phyloP scores from a whole-genome alignment of 2,329 filamentous ascomycete species.

The Aspergillus vadensis region DNA sequence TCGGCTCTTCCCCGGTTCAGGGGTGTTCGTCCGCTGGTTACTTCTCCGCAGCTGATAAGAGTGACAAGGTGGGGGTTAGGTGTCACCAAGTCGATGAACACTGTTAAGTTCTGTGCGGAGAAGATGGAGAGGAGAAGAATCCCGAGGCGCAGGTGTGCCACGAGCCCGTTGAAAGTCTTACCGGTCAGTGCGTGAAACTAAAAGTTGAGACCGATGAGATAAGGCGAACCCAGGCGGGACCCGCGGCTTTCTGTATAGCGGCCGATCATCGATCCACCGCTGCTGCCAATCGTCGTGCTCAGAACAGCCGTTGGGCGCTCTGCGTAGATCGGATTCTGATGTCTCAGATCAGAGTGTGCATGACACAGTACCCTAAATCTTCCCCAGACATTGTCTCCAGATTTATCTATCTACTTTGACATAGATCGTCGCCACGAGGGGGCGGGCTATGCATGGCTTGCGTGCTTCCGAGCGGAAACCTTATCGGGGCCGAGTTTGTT shows the following conservation, averaged over 20 bases:
- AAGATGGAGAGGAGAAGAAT: not conserved
- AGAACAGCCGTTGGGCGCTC: constrained; percentile 7
- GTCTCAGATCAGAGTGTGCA: constrained; percentile 3
- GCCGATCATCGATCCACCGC: constrained; percentile 22
- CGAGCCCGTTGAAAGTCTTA: not conserved
- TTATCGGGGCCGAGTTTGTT: not conserved
- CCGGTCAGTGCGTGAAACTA: constrained; percentile 5
- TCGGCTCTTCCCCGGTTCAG: constrained; percentile 6
- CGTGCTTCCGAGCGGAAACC: not conserved
- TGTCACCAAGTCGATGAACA: not conserved
- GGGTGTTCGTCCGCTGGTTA: constrained; percentile 2
- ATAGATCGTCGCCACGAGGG: not conserved
- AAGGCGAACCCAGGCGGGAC: constrained; percentile 15
- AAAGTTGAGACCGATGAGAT: constrained; percentile 16
- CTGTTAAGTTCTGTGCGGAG: not conserved
- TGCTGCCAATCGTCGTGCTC: constrained; percentile 18
- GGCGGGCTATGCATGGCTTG: not conserved
- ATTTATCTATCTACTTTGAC: not conserved
- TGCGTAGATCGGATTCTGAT: not conserved
- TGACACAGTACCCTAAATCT: not conserved
- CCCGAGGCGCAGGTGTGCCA: not conserved
- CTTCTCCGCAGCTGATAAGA: not conserved
- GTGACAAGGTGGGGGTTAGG: not conserved
- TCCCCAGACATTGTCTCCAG: not conserved
- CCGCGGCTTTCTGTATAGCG: constrained; percentile 24